phyloP scores from a whole-genome alignment of 2,329 filamentous ascomycete genomes.

The Pleoardoris graminearum region DNA sequence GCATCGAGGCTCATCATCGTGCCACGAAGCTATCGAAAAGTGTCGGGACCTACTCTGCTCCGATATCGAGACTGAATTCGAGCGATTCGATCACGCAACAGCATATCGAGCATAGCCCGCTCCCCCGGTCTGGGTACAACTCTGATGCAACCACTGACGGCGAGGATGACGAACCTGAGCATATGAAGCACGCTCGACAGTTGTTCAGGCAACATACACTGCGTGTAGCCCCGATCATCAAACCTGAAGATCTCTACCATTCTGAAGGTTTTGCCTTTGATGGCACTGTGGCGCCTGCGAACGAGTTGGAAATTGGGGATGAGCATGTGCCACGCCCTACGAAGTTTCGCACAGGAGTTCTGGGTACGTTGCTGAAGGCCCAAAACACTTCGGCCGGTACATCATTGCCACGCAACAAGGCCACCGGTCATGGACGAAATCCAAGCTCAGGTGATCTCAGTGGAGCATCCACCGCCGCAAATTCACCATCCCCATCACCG shows the following conservation, averaged over 20 bases:
- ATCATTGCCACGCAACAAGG: constrained; percentile 15
- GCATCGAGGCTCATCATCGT: constrained; percentile 39
- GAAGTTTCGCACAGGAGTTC: constrained; percentile 72
- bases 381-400: constrained; percentile 16
- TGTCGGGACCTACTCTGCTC: constrained; percentile 43
- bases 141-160: constrained; percentile 30
- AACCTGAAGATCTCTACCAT: constrained; percentile 38
- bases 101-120: background rate
- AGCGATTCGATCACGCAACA: constrained; percentile 31
- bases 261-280: constrained; percentile 42
- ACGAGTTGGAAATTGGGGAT: constrained; percentile 57
- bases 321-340: constrained; percentile 68
- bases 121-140: constrained; percentile 21
- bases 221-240: constrained; percentile 19
- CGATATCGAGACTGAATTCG: constrained; percentile 41
- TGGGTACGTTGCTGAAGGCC: constrained; percentile 69
- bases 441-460: constrained; percentile 36
- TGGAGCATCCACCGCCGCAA: constrained; percentile 39
- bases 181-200: constrained; percentile 48
- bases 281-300: constrained; percentile 53
- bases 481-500: constrained; percentile 46
- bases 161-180: constrained; percentile 35
- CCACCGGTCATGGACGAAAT: constrained; percentile 27
- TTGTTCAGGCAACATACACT: constrained; percentile 41
- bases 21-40: constrained; percentile 41